A percentile compares a stretch with the other conserved stretches of the same genome.
These are phyloP conservation scores for Saccharomycopsis synnaedendra DNA, from an alignment of 805 yeast species.

Conservation along the genomic window DNA sequence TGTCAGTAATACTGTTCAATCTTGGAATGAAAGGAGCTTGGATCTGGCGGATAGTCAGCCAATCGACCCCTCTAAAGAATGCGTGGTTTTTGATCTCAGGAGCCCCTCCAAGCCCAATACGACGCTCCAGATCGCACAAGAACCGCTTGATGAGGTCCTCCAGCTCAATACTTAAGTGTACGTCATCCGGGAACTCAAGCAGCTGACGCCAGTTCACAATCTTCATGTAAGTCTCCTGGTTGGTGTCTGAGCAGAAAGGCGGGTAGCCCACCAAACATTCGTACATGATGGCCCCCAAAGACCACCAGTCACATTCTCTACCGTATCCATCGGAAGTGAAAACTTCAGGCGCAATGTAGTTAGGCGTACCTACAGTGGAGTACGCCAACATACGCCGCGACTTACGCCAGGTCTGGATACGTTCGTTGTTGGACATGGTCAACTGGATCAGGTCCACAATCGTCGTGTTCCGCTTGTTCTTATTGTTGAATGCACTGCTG, in stretches of 20 bases:
- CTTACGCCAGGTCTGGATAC: conserved; percentile 93
- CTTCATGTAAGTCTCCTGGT: conserved; percentile 87
- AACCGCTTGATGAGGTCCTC: conserved; percentile 76
- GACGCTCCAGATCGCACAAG: conserved; percentile 64
- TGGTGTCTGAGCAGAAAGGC: conserved; percentile 90
- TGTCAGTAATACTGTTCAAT: conserved; percentile 84
- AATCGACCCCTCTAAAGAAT: conserved; percentile 90
- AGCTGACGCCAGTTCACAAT: conserved; percentile 88
- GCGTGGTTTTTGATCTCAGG: conserved; percentile 85
- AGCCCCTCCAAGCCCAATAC: conserved; percentile 89
- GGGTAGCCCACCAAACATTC: conserved; percentile 97
- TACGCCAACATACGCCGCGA: conserved; percentile 88
- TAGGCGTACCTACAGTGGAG: conserved; percentile 95
- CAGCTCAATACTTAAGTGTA: conserved; percentile 78
- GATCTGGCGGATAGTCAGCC: conserved; percentile 80
- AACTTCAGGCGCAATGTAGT: conserved; percentile 92
- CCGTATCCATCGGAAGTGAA: conserved; percentile 91
- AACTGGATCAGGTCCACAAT: conserved; percentile 59
- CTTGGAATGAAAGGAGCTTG: conserved; percentile 93
- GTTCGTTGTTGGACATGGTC: conserved; percentile 91
- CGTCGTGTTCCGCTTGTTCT: conserved; percentile 17
- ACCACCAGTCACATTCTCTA: conserved; percentile 98
- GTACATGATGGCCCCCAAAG: conserved; percentile 91
- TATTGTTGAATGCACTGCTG: conserved; percentile 13
- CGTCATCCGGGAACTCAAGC: conserved; percentile 80